Conservation (phyloP, 495 filamentous ascomycete species). For the Penicillium lagena region DNA sequence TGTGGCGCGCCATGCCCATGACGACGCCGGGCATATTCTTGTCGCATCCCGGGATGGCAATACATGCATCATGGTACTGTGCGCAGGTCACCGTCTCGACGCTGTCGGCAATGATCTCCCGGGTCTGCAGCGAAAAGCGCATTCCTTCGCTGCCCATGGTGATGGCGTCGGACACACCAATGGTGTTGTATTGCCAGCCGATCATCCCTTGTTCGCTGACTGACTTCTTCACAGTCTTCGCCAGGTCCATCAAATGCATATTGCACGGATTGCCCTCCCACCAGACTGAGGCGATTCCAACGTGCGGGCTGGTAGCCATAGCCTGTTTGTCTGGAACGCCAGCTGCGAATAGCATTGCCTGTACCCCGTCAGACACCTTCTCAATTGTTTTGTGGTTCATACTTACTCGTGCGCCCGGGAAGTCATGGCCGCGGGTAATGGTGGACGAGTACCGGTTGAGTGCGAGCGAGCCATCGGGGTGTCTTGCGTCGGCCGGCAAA, state of each 20-base stretch:
- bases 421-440: slow-evolving; percentile 82
- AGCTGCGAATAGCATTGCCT: slow-evolving; percentile 96
- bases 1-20: slow-evolving; percentile 85
- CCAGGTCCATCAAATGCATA: slow-evolving; percentile 71
- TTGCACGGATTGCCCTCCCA: slow-evolving; percentile 98
- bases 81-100: slow-evolving; percentile 90
- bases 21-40: slow-evolving; percentile 96
- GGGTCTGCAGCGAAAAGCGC: slow-evolving; percentile 91
- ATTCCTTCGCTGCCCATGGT: slow-evolving; percentile 99
- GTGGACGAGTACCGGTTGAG: slow-evolving; percentile 67
- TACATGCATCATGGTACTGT: slow-evolving; percentile 87
- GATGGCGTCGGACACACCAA: slow-evolving; percentile 90
- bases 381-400: background rate
- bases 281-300: slow-evolving; percentile 88
- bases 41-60: slow-evolving; percentile 92
- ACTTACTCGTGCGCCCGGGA: slow-evolving; percentile 79
- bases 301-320: slow-evolving; percentile 88
- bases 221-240: slow-evolving; percentile 80
- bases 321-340: slow-evolving; percentile 76
- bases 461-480: slow-evolving; percentile 53
- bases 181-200: slow-evolving; percentile 89
- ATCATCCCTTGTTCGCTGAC: slow-evolving; percentile 81
- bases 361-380: slow-evolving; percentile 1
- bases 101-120: slow-evolving; percentile 92
- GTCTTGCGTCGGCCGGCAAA: slow-evolving; percentile 48